Evolutionary conservation across 164 flowering plant species (phyloP), one percentile per base, ranked within the genome.

Genomic region (Aristolochia californica): DNA sequence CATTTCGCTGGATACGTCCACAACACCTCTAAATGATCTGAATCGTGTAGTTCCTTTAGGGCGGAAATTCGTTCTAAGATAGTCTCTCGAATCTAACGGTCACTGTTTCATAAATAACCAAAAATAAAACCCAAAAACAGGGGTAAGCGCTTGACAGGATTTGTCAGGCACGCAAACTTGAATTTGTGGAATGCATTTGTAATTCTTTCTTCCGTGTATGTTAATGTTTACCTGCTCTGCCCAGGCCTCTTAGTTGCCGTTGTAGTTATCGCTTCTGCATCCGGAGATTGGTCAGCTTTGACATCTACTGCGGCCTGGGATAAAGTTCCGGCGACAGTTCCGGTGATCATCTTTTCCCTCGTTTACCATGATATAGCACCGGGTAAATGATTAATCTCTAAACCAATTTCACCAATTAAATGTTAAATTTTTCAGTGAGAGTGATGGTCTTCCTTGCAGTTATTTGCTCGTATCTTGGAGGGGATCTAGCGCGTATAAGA

Each of bases 331-430:
- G 60, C 68, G 24, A 74, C 82, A 23, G 55, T 87, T 48, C 91
- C 95, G 40, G 88, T 81, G 55, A 77, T 87, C 44, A 79, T 87
- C 24, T 87, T 84, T 65, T 62, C 91, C 43, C 74, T 87, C 65
- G 88, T 83, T 43, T 87, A 81, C 70, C 91, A 81, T 64, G 95
- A 87, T 62, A 50, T 83, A 25, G 70, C 78, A 58, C 91, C 91
- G 2, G 84, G 88, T 87, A 62, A 63, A 53, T 28, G 48, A 44
- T 2, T 17, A n/a, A 24, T 18, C 15, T 54, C 21, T n/a, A 24
- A 40, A 17, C 47, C 10, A 43, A 59, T 56, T 5, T 56, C 21
- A 30, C 17, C 18, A 7, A 27, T 30, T 5, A 16, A 28, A 5
- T 28, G 38, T 10, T 34, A 24, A 11, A 7, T 58, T 30, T 7